These are phyloP conservation scores for Cryptococcus sp. DNA, from an alignment of 1,284 basidiomycete genomes.

Conservation along the genomic window DNA sequence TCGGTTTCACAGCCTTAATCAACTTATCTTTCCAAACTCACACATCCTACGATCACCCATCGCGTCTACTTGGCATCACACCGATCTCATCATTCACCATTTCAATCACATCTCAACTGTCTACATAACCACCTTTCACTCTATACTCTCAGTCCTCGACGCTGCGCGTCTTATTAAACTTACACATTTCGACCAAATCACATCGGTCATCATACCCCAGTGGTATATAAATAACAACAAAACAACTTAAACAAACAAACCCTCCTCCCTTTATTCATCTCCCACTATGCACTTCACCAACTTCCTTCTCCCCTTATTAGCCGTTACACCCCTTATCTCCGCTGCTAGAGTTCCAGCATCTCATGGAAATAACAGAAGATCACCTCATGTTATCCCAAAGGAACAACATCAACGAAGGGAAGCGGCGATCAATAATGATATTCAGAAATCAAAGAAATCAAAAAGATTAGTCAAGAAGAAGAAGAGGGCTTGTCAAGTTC, in stretches of 20 bases:
- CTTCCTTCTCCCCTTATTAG: conserved; percentile 21
- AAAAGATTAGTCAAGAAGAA: conserved; percentile 27
- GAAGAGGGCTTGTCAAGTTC: conserved; percentile 18
- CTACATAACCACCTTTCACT: neutral
- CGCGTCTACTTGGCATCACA: neutral
- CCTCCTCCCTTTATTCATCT: neutral
- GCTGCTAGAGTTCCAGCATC: conserved; percentile 7
- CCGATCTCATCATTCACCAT: neutral
- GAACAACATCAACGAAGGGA: conserved; percentile 5
- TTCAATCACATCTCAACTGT: neutral
- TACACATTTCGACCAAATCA: conserved; percentile 20
- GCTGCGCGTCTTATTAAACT: conserved; percentile 3
- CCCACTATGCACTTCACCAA: conserved; percentile 22
- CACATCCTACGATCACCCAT: neutral
- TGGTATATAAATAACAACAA: conserved; percentile 1
- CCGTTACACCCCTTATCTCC: conserved; percentile 6
- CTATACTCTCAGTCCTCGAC: neutral
- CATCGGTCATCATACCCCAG: conserved; percentile 14
- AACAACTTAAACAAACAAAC: neutral
- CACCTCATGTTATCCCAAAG: neutral
- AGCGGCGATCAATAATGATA: neutral
- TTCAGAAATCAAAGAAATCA: conserved; percentile 12
- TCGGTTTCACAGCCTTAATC: neutral
- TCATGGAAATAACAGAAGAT: neutral
- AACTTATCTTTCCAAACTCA: neutral